Evolutionary conservation across 2,329 filamentous ascomycete genomes (phyloP).

Genomic region (Aspergillus neotritici): DNA sequence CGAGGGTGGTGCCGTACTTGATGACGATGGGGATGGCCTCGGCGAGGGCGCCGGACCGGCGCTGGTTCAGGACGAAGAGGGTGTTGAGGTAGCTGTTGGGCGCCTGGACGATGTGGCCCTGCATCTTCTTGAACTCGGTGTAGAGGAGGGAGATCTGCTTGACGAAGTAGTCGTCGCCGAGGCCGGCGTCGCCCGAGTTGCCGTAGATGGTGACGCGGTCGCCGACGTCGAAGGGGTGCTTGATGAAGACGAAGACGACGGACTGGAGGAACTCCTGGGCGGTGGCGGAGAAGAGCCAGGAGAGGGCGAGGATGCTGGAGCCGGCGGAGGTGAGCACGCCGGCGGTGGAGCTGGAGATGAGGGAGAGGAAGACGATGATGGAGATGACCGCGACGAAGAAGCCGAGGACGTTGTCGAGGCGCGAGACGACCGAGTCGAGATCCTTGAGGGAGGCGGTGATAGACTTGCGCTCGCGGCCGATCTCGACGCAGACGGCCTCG

Average conservation of each 20-base stretch:
- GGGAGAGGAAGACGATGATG: slow-evolving; percentile 78
- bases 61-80: slow-evolving; percentile 90
- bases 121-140: slow-evolving; percentile 98
- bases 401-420: slow-evolving; percentile 82
- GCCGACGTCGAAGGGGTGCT: slow-evolving; percentile 94
- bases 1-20: slow-evolving; percentile 78
- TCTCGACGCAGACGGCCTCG: slow-evolving; percentile 87
- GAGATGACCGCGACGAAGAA: slow-evolving; percentile 78
- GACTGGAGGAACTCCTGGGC: slow-evolving; percentile 94
- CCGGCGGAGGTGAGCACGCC: slow-evolving; percentile 85
- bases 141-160: slow-evolving; percentile 90
- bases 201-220: slow-evolving; percentile 90
- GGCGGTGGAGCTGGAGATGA: slow-evolving; percentile 86
- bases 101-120: slow-evolving; percentile 91
- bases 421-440: slow-evolving; percentile 84
- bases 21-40: slow-evolving; percentile 79
- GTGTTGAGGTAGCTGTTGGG: slow-evolving; percentile 91
- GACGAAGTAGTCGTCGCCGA: slow-evolving; percentile 91
- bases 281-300: slow-evolving; percentile 87
- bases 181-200: slow-evolving; percentile 70
- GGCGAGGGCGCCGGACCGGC: slow-evolving; percentile 79
- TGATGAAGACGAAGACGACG: slow-evolving; percentile 91
- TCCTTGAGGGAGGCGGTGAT: slow-evolving; percentile 94
- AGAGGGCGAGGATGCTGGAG: slow-evolving; percentile 78
- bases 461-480: slow-evolving; percentile 88